Conservation (phyloP, 2,329 filamentous ascomycete species). For the Ramichloridium luteum region DNA sequence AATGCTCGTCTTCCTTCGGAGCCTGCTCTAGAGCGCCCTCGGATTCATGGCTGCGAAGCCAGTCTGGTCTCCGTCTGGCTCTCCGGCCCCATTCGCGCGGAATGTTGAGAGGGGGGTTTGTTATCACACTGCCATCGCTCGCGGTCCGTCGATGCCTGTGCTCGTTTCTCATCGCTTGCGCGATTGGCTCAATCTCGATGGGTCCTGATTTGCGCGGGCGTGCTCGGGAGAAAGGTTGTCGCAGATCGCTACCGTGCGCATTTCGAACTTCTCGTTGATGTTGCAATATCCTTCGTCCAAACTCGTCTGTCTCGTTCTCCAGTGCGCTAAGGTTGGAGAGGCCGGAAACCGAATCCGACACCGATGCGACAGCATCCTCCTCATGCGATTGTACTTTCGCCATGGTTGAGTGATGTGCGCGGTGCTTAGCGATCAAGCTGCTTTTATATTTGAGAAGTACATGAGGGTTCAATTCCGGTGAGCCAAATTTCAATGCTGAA, state of each 20-base stretch:
- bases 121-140: conserved; percentile 24
- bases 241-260: conserved; percentile 24
- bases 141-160: conserved; percentile 13
- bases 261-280: conserved; percentile 32
- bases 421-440: no score
- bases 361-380: neutral
- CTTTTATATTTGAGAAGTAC: no score
- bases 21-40: conserved; percentile 13
- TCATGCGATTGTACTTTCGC: no score
- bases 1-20: conserved; percentile 10
- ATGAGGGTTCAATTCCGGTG: no score
- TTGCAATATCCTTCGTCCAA: conserved; percentile 34
- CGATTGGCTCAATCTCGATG: neutral
- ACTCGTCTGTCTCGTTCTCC: conserved; percentile 35
- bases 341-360: conserved; percentile 11
- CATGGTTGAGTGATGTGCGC: no score
- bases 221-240: conserved; percentile 13
- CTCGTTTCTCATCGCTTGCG: conserved; percentile 1
- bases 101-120: conserved; percentile 33
- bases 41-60: conserved; percentile 27
- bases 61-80: conserved; percentile 27
- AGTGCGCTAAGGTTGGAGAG: conserved; percentile 27
- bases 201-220: conserved; percentile 3
- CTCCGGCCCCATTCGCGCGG: conserved; percentile 38
- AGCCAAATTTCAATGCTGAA: no score